Percentiles rank a stretch among this genome's conserved stretches.
Evolutionary conservation across 23 red algal genomes (phyloP).

Genomic region (Gracilaria domingensis): DNA sequence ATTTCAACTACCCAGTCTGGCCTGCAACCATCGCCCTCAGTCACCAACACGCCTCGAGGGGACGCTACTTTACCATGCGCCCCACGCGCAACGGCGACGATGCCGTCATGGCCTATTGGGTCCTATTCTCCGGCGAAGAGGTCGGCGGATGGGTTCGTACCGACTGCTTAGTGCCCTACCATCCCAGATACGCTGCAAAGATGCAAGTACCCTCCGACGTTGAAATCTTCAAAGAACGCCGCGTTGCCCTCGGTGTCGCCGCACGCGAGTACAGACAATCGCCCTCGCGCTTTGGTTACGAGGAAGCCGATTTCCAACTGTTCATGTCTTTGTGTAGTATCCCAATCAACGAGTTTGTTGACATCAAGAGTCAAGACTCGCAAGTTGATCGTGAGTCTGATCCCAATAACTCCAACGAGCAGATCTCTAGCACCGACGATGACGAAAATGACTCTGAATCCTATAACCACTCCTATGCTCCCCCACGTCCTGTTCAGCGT

Average conservation of each 20-base stretch:
- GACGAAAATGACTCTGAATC: background rate
- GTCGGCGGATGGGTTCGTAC: constrained; percentile 26
- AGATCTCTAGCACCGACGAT: background rate
- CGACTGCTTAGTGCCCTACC: constrained; percentile 19
- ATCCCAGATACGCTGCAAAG: background rate
- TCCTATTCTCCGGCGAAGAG: background rate
- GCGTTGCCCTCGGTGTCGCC: background rate
- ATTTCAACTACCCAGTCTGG: constrained; percentile 34
- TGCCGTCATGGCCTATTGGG: constrained; percentile 35
- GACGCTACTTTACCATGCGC: constrained; percentile 30
- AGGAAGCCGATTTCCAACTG: background rate
- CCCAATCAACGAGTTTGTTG: constrained; percentile 28
- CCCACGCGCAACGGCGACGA: constrained; percentile 13
- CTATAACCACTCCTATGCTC: background rate
- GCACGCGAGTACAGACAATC: background rate
- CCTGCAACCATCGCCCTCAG: background rate
- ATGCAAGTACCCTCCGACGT: background rate
- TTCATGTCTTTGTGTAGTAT: background rate
- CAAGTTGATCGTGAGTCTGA: constrained; percentile 16
- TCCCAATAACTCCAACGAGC: background rate
- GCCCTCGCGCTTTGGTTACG: constrained; percentile 6
- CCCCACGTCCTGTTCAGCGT: background rate
- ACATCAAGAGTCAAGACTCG: constrained; percentile 37
- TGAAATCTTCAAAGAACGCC: background rate
- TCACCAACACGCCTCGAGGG: constrained; percentile 1